A percentile compares a stretch with the other conserved stretches of the same genome.
Conservation (phyloP, 805 yeast genomes). For the Komagataella phaffii region DNA sequence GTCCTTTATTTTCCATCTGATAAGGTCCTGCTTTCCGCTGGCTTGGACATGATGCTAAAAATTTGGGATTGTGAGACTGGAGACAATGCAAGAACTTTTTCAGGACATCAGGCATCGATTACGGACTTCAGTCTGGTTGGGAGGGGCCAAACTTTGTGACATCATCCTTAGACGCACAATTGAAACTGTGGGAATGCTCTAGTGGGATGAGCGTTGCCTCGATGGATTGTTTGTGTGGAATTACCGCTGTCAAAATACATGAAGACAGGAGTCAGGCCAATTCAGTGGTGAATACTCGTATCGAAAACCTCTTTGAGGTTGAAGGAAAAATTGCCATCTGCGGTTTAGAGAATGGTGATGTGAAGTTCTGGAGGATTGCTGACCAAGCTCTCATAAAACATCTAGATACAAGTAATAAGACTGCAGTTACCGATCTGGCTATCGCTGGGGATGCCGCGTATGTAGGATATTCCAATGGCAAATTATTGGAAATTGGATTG, state of each 20-base stretch:
- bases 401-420: background rate
- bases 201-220: slow-evolving; percentile 25
- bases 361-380: background rate
- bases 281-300: too few relatives aligned
- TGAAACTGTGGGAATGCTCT: slow-evolving; percentile 62
- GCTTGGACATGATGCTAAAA: slow-evolving; percentile 44
- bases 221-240: background rate
- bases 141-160: slow-evolving; percentile 50
- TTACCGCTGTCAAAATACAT: background rate
- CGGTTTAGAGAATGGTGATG: background rate
- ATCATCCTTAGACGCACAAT: slow-evolving; percentile 38
- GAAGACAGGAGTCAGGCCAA: background rate
- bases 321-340: background rate
- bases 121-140: slow-evolving; percentile 41
- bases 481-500: background rate
- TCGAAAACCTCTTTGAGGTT: background rate
- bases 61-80: slow-evolving; percentile 46
- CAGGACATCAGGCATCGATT: slow-evolving; percentile 33
- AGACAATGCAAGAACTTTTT: slow-evolving; percentile 33
- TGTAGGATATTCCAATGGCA: background rate
- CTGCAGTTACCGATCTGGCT: background rate
- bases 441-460: background rate
- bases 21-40: slow-evolving; percentile 42
- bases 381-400: background rate
- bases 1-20: slow-evolving; percentile 50